phyloP scores from a whole-genome alignment of 495 filamentous ascomycete genomes.

The Cryomyces minteri region DNA sequence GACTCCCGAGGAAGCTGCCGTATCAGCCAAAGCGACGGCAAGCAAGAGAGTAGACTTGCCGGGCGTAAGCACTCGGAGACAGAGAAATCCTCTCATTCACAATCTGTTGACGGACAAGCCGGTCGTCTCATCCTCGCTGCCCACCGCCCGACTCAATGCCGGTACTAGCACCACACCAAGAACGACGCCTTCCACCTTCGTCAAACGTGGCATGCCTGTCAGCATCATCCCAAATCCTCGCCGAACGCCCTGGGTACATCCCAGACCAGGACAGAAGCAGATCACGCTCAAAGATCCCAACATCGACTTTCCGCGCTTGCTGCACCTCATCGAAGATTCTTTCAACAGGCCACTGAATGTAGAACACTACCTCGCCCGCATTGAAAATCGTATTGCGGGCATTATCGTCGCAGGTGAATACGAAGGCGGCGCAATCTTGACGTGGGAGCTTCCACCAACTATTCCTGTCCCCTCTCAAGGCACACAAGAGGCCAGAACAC shows the following conservation, averaged over 20 bases:
- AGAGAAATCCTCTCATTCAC: slow-evolving; percentile 86
- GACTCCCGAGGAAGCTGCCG: slow-evolving; percentile 66
- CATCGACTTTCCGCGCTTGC: slow-evolving; percentile 65
- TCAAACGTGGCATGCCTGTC: slow-evolving; percentile 81
- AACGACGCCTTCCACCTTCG: slow-evolving; percentile 48
- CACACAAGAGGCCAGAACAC: slow-evolving; percentile 28
- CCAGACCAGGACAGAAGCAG: slow-evolving; percentile 37
- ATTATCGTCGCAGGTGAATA: slow-evolving; percentile 92
- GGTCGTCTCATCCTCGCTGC: slow-evolving; percentile 75
- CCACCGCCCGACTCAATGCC: slow-evolving; percentile 35
- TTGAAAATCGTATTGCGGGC: slow-evolving; percentile 63
- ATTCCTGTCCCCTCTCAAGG: slow-evolving; percentile 27
- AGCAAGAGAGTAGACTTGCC: slow-evolving; percentile 30
- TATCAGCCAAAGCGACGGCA: slow-evolving; percentile 28
- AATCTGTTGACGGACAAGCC: slow-evolving; percentile 94
- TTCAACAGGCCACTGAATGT: slow-evolving; percentile 76
- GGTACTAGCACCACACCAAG: slow-evolving; percentile 1
- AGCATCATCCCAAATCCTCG: slow-evolving; percentile 60
- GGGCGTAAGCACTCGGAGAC: slow-evolving; percentile 52
- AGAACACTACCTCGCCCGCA: slow-evolving; percentile 58
- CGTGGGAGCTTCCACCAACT: slow-evolving; percentile 69
- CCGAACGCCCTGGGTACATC: slow-evolving; percentile 43
- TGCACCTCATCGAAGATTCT: slow-evolving; percentile 84
- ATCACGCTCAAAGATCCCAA: slow-evolving; percentile 39
- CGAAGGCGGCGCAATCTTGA: slow-evolving; percentile 85